Conservation (phyloP, 2,329 filamentous ascomycete genomes). For the Colletotrichum horii region DNA sequence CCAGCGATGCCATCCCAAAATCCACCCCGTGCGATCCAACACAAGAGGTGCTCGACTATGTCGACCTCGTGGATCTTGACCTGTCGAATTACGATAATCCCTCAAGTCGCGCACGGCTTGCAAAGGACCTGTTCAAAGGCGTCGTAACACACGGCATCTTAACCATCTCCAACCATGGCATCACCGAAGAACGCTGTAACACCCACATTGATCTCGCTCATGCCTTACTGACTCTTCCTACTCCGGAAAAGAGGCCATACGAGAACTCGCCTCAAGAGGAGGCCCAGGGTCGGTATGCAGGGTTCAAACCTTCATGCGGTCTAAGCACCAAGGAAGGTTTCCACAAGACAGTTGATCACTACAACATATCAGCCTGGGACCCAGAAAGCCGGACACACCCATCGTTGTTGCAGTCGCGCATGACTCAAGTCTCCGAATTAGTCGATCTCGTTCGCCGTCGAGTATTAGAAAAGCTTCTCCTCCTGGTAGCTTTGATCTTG, state of each 20-base stretch:
- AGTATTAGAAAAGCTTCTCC: neutral
- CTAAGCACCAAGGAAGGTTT: slow-evolving; percentile 22
- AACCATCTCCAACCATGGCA: neutral
- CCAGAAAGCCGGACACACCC: slow-evolving; percentile 25
- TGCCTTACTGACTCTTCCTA: neutral
- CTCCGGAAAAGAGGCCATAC: neutral
- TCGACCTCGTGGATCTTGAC: neutral
- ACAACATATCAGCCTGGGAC: slow-evolving; percentile 21
- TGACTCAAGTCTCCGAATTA: neutral
- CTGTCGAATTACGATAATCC: neutral
- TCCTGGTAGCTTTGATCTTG: neutral
- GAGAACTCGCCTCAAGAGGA: neutral
- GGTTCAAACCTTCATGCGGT: slow-evolving; percentile 31
- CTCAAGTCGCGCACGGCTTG: neutral
- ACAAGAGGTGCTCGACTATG: neutral
- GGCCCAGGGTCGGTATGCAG: slow-evolving; percentile 30
- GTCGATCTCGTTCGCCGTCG: neutral
- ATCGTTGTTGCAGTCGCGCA: neutral
- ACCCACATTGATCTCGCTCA: neutral
- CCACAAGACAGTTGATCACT: slow-evolving; percentile 2
- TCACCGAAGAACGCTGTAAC: neutral
- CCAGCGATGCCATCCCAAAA: neutral
- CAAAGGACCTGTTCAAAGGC: neutral
- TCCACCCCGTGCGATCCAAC: neutral
- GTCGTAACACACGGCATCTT: neutral